Conservation (phyloP, 805 yeast species). For the Metschnikowia baotianmanensis region DNA sequence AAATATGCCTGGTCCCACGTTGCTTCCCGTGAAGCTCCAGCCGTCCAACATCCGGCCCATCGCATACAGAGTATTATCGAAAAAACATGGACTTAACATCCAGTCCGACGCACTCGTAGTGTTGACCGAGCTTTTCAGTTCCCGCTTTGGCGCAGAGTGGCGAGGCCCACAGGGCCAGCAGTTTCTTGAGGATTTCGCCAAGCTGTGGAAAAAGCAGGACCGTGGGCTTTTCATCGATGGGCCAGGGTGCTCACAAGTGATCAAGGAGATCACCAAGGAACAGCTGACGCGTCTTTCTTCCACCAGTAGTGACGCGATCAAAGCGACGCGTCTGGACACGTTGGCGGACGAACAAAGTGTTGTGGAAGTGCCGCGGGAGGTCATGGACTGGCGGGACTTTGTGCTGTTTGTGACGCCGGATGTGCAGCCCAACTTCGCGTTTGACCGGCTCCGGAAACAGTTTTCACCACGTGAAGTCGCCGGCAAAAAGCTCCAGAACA, state of each 20-base stretch:
- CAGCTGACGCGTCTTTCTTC: slow-evolving; percentile 5
- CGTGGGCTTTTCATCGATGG: slow-evolving; percentile 85
- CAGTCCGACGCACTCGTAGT: slow-evolving; percentile 78
- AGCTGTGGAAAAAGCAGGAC: slow-evolving; percentile 84
- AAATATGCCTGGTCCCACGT: slow-evolving; percentile 15
- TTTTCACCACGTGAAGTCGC: slow-evolving; percentile 31
- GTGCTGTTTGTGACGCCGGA: slow-evolving; percentile 63
- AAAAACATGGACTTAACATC: slow-evolving; percentile 87
- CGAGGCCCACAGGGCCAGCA: slow-evolving; percentile 59
- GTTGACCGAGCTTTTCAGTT: slow-evolving; percentile 74
- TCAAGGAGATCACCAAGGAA: slow-evolving; percentile 49
- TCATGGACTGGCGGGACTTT: slow-evolving; percentile 68
- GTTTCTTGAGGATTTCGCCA: slow-evolving; percentile 74
- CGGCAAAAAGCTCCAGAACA: slow-evolving; percentile 13
- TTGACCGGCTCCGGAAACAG: slow-evolving; percentile 61
- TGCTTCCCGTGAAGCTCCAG: slow-evolving; percentile 72
- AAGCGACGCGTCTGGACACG: slow-evolving; percentile 22
- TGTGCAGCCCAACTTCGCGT: slow-evolving; percentile 61
- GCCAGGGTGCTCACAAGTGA: slow-evolving; percentile 58
- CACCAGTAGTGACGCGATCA: background rate
- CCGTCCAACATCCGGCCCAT: slow-evolving; percentile 86
- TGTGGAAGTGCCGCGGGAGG: slow-evolving; percentile 18
- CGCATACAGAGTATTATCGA: slow-evolving; percentile 86
- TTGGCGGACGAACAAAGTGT: slow-evolving; percentile 15
- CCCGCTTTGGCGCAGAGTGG: slow-evolving; percentile 84